phyloP scores from a whole-genome alignment of 129 eudicot species.

The Escallonia rubra region DNA sequence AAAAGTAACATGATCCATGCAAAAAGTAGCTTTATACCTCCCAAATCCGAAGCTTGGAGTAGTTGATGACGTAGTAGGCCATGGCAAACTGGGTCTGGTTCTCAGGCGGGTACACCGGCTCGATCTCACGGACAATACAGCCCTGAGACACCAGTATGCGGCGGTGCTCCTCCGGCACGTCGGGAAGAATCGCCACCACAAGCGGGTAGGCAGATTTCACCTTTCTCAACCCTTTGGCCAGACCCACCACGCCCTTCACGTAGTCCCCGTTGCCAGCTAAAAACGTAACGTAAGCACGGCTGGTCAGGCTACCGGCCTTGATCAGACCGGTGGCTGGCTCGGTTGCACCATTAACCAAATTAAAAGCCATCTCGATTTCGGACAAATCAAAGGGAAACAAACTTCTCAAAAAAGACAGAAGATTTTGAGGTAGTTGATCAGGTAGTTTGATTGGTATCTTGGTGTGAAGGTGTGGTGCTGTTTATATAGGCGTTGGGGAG shows the following conservation, averaged over 20 bases:
- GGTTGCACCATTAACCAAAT: not conserved
- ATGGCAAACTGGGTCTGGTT: slow-evolving; percentile 23
- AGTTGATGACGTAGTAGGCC: slow-evolving; percentile 34
- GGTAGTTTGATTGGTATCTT: not conserved
- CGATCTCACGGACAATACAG: slow-evolving; percentile 25
- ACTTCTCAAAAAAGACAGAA: too few relatives aligned
- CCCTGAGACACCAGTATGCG: slow-evolving; percentile 24
- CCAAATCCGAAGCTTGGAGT: slow-evolving; percentile 36
- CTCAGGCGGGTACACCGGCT: slow-evolving; percentile 23
- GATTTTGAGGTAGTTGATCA: too few relatives aligned
- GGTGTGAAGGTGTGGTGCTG: not conserved
- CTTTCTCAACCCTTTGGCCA: slow-evolving; percentile 30
- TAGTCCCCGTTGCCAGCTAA: slow-evolving; percentile 30
- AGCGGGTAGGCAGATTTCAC: slow-evolving; percentile 22
- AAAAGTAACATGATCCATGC: not conserved
- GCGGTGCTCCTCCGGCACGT: slow-evolving; percentile 35
- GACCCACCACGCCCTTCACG: slow-evolving; percentile 30
- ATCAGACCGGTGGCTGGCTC: not conserved
- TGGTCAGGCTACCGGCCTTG: slow-evolving; percentile 9
- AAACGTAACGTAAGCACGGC: slow-evolving; percentile 30
- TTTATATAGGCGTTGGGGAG: not conserved
- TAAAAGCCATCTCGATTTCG: not conserved
- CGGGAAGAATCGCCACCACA: slow-evolving; percentile 29
- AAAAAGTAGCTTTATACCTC: slow-evolving; percentile 11
- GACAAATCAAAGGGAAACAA: too few relatives aligned